Percentiles rank a stretch among this genome's conserved stretches.
These are phyloP conservation scores for Rosellinia necatrix DNA, from an alignment of 2,329 filamentous ascomycete species.

Conservation along the genomic window DNA sequence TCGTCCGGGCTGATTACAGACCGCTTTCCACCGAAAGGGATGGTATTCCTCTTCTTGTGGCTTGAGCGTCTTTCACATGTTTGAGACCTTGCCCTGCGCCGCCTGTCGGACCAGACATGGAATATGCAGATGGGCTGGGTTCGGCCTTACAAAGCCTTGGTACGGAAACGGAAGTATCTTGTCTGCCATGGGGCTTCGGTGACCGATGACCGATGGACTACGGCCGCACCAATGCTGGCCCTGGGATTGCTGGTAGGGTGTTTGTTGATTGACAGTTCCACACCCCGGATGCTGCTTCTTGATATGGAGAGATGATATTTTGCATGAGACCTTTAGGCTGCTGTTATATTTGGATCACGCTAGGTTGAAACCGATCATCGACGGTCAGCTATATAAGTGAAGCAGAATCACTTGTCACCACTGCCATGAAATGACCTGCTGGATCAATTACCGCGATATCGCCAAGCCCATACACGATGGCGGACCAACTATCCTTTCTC, in stretches of 20 bases:
- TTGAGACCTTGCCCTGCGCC: slow-evolving; percentile 17
- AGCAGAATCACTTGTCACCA: slow-evolving; percentile 27
- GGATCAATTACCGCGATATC: slow-evolving; percentile 28
- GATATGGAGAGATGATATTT: slow-evolving; percentile 22
- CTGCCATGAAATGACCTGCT: slow-evolving; percentile 24
- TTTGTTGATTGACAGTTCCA: too few species aligned
- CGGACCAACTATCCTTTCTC: slow-evolving; percentile 57
- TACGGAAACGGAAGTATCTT: slow-evolving; percentile 41
- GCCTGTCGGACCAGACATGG: slow-evolving; percentile 35
- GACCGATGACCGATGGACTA: slow-evolving; percentile 45
- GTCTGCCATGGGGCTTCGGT: slow-evolving; percentile 49
- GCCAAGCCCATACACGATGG: slow-evolving; percentile 44
- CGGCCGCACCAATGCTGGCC: slow-evolving; percentile 42
- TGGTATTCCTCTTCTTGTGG: background rate
- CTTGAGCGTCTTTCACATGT: slow-evolving; percentile 17
- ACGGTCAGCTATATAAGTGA: slow-evolving; percentile 39
- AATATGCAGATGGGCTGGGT: slow-evolving; percentile 29
- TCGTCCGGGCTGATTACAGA: slow-evolving; percentile 8
- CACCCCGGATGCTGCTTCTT: slow-evolving; percentile 24
- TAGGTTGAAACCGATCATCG: slow-evolving; percentile 23
- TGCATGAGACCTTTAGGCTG: slow-evolving; percentile 31
- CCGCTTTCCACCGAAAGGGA: slow-evolving; percentile 1
- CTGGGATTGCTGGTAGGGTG: slow-evolving; percentile 34
- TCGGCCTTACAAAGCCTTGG: slow-evolving; percentile 35
- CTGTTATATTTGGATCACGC: slow-evolving; percentile 36